A percentile compares a stretch with the other conserved stretches of the same genome.
Evolutionary conservation across 2,329 filamentous ascomycete genomes (phyloP).

Genomic region (Fusarium stilboides): DNA sequence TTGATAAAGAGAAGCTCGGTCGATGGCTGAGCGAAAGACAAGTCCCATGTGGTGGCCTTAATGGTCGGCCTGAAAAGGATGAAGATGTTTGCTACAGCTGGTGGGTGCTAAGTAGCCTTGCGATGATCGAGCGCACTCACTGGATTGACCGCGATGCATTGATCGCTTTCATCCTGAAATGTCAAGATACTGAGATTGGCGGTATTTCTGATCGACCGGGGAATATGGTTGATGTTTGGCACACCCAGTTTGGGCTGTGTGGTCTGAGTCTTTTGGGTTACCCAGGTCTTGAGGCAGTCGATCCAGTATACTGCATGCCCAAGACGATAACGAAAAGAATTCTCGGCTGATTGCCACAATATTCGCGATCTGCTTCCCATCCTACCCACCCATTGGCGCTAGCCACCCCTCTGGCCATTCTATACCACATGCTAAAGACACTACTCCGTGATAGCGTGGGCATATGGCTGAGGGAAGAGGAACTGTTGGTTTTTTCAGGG

Average conservation of each 20-base stretch:
- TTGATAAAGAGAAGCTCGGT: constrained; percentile 86
- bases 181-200: constrained; percentile 87
- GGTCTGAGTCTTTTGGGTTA: constrained; percentile 88
- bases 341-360: constrained; percentile 56
- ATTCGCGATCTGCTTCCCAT: not conserved
- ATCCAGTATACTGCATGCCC: constrained; percentile 91
- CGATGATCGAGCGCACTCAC: constrained; percentile 88
- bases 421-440: constrained; percentile 75
- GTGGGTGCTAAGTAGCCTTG: constrained; percentile 95
- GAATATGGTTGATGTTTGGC: constrained; percentile 97
- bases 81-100: constrained; percentile 99
- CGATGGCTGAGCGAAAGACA: constrained; percentile 96
- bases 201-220: constrained; percentile 92
- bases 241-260: constrained; percentile 90
- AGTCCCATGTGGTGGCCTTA: constrained; percentile 87
- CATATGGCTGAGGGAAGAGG: constrained; percentile 79
- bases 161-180: constrained; percentile 84
- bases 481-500: constrained; percentile 50
- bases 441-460: constrained; percentile 70
- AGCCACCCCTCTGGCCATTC: constrained; percentile 74
- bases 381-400: not conserved
- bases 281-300: constrained; percentile 82
- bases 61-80: constrained; percentile 93
- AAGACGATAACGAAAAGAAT: constrained; percentile 74
- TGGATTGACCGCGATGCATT: constrained; percentile 93